Base-by-base conservation (phyloP, 75 land plant genomes). In the Cupressus sempervirens region DNA sequence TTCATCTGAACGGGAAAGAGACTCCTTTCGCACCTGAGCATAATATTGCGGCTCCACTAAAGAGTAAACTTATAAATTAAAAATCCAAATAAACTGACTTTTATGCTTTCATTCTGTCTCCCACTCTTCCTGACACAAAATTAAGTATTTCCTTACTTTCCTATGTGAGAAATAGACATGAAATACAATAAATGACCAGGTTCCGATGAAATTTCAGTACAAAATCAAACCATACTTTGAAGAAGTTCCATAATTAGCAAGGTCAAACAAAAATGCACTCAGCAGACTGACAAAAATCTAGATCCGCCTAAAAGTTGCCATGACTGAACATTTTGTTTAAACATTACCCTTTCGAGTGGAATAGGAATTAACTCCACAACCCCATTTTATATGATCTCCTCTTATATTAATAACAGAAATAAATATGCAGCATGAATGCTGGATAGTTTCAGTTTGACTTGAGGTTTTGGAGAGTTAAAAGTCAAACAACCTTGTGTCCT, bases 11-110 rank as follows among this genome's bases (percentile, higher is more conserved):
- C 87, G 88, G 53, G 54, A 84, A 81, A 93, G 75, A 34, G 91
- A 89, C 62, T 89, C 87, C 46, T 82, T 82, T 76, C 85, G 85
- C 23, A 87, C 91, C 93, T 93, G 95, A 76, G 45, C 82, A 90
- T 62, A 83, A 89, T 82, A 76, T 68, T 16, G 81, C 53, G 34
- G 56, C 87, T 26, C 88, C 87, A 86, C 90, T 88, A 84, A 91
- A 35, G 50, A 45, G 87, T 84, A 80, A 85, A 89, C 80, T 84
- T 84, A 83, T 86, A 82, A 87, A 89, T 86, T 75, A 88, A 86
- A 29, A 70, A 81, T 81, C 80, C 45, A 83, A 83, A 65, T 70
- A 68, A 38, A 82, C 38, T 52, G 26, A n/a, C 29, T 82, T 16
- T 38, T 14, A 82, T 34, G 62, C 65, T 30, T 15, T 40, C 82